A percentile compares a stretch with the other conserved stretches of the same genome.
Evolutionary conservation across 805 yeast genomes (phyloP).

Genomic region (Yarrowia sp.): DNA sequence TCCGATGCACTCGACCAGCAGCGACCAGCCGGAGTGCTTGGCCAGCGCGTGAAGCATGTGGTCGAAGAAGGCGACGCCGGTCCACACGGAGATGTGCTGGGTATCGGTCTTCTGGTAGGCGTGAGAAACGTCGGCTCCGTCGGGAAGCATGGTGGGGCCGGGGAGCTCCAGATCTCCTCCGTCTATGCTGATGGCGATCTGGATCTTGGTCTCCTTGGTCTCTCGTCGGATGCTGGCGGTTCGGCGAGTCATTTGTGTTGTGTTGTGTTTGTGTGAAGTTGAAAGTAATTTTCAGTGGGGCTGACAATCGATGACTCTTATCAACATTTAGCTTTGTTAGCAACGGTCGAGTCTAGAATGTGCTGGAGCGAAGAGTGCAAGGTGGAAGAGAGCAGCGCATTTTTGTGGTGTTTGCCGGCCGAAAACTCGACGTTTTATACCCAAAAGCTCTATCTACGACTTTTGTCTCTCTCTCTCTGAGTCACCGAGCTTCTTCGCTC

Average conservation of each 20-base stretch:
- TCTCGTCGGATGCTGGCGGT: conserved; percentile 57
- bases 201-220: conserved; percentile 93
- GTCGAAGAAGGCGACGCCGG: conserved; percentile 94
- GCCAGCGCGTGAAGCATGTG: conserved; percentile 98
- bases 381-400: too few relatives aligned
- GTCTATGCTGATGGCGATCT: conserved; percentile 75
- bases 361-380: background rate
- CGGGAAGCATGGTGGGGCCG: conserved; percentile 51
- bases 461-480: background rate
- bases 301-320: conserved; percentile 26
- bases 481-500: background rate
- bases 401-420: too few relatives aligned
- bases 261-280: background rate
- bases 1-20: conserved; percentile 85
- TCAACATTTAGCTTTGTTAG: conserved; percentile 22
- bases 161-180: conserved; percentile 76
- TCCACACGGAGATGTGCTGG: conserved; percentile 75
- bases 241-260: conserved; percentile 30
- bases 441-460: background rate
- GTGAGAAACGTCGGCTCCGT: conserved; percentile 43
- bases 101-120: conserved; percentile 68
- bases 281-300: conserved; percentile 24
- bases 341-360: conserved; percentile 21
- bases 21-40: conserved; percentile 95
- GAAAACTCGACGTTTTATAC: too few relatives aligned